Evolutionary conservation across 1,284 basidiomycete genomes (phyloP).

Genomic region (Chiua sp.): DNA sequence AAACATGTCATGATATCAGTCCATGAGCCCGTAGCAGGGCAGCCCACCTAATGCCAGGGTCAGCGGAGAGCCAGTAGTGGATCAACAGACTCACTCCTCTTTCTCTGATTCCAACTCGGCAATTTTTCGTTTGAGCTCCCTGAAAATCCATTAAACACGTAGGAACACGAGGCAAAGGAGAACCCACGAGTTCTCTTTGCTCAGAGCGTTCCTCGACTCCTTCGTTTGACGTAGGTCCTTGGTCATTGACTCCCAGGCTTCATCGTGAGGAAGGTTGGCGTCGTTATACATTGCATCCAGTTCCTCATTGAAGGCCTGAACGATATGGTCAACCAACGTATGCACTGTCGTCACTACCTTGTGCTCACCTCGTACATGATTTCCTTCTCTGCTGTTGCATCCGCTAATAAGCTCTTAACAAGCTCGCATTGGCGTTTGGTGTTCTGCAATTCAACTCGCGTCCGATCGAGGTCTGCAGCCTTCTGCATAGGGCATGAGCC

Average conservation of each 20-base stretch:
- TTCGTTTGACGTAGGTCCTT: constrained; percentile 76
- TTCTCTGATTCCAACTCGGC: constrained; percentile 75
- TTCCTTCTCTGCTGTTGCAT: constrained; percentile 85
- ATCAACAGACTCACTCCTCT: constrained; percentile 68
- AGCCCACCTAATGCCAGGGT: constrained; percentile 57
- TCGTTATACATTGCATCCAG: constrained; percentile 89
- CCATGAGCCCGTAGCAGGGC: constrained; percentile 65
- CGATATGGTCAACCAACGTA: constrained; percentile 15
- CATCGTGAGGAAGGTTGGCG: constrained; percentile 74
- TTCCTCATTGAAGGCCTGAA: constrained; percentile 90
- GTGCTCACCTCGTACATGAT: constrained; percentile 84
- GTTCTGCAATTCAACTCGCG: constrained; percentile 69
- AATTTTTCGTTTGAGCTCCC: constrained; percentile 72
- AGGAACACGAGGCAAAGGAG: not conserved
- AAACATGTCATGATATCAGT: constrained; percentile 34
- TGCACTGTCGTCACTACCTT: not conserved
- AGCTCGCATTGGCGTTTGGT: constrained; percentile 77
- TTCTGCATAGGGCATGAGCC: constrained; percentile 44
- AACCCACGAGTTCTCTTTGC: constrained; percentile 80
- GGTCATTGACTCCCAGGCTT: constrained; percentile 78
- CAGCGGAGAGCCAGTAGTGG: constrained; percentile 9
- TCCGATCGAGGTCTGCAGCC: constrained; percentile 60
- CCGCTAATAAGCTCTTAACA: constrained; percentile 74
- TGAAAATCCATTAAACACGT: constrained; percentile 34
- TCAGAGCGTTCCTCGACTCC: constrained; percentile 71